Evolutionary conservation across 176 grass and related monocot species (phyloP), one percentile per base, ranked within the genome.

Genomic region (Puccinellia tenuiflora): DNA sequence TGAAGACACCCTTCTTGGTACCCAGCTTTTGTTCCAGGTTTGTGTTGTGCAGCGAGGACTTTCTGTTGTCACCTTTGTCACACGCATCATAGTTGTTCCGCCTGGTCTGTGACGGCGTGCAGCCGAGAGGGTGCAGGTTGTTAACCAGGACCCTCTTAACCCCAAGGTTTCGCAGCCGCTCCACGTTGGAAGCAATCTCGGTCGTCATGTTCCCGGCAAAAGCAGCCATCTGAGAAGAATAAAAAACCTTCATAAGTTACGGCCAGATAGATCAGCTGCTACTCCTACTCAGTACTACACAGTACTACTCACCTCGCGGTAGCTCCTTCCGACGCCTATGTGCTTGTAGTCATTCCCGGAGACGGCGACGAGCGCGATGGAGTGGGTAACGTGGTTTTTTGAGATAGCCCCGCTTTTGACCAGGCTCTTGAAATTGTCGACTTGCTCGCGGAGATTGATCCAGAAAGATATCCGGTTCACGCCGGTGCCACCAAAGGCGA

Each of bases 401-500:
- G 21, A n/a, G 78, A 87, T 12, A 18, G 9, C 26, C 0, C 48
- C 21, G 1, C 9, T 28, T 1, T 68, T 6, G 25, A 87, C 0
- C 35, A 68, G 7, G 12, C 22, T 5, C 59, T 34, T 10, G 26
- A 81, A 76, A 0, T 1, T 2, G 47, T 45, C 5, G 35, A 81
- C 39, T 70, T 87, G 85, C 5, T 1, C 0, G 25, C n/a, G n/a
- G n/a, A n/a, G n/a, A n/a, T n/a, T n/a, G n/a, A n/a, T n/a, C n/a
- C n/a, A n/a, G n/a, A n/a, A n/a, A n/a, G n/a, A n/a, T n/a, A n/a
- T n/a, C n/a, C n/a, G n/a, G n/a, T n/a, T n/a, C n/a, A n/a, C 86
- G 0, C 91, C 89, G 60, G 88, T 20, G 21, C 84, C 86, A 20
- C 73, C 81, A 5, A 24, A 53, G 16, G 86, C 91, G 15, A 91